Evolutionary conservation across 306 rosid species (phyloP), one percentile per base, ranked within the genome.

Genomic region (Castanea crenata): DNA sequence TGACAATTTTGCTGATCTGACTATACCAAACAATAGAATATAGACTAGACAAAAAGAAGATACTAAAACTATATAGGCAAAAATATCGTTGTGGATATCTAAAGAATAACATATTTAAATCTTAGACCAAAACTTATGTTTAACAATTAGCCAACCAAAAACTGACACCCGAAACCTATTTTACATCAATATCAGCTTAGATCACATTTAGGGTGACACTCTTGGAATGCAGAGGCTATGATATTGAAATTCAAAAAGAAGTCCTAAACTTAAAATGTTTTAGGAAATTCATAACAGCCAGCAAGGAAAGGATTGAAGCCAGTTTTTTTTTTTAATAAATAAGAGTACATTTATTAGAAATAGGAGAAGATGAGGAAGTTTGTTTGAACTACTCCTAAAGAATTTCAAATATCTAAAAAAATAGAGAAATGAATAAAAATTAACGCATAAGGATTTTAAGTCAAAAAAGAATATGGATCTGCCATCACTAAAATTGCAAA

Each of bases 101-200:
- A 77, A 74, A 79, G 27, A 35, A 71, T 65, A 72, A 55, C 64
- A 68, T 51, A 68, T 62, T 59, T 38, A 55, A 71, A 77, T 67
- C 58, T 59, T 72, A 81, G 71, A 78, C 75, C 41, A 79, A 57
- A 85, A 75, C 74, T 75, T 67, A 52, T 46, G 56, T 56, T 56
- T 35, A 75, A 23, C 76, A 71, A 49, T 56, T 79, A 62, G 72
- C 74, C 52, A 80, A 77, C 59, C 56, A 57, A 54, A 80, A 75
- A 52, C 13, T 9, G 31, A 75, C 76, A 38, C 79, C 62, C 55
- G 55, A 82, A 25, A 57, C 54, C 54, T 49, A 64, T n/a, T 67
- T 52, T 20, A 55, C 19, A 23, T 52, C 54, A 32, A 15, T 8
- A 67, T 51, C 73, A 19, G 32, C 38, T 68, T 21, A 5, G 23